Evolutionary conservation across 1,284 basidiomycete species (phyloP).

Genomic region (Marasmius oreades): DNA sequence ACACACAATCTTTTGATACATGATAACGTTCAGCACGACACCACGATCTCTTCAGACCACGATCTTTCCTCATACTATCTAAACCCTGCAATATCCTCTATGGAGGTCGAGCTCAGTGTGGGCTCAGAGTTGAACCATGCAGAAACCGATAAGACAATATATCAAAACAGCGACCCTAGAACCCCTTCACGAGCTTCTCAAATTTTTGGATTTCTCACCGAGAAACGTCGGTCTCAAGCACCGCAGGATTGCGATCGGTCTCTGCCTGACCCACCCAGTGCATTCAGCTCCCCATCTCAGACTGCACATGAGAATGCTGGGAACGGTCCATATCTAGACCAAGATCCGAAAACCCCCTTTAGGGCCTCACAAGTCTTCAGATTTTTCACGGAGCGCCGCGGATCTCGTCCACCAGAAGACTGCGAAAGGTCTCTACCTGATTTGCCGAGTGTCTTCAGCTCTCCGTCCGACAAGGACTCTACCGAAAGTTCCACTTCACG

Average conservation of each 20-base stretch:
- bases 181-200: slow-evolving; percentile 46
- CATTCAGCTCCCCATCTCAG: slow-evolving; percentile 30
- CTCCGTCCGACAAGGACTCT: slow-evolving; percentile 20
- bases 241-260: slow-evolving; percentile 31
- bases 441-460: slow-evolving; percentile 34
- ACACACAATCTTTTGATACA: slow-evolving; percentile 19
- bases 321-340: slow-evolving; percentile 26
- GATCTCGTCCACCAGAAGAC: slow-evolving; percentile 28
- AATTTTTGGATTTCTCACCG: slow-evolving; percentile 62
- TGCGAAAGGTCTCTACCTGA: slow-evolving; percentile 34
- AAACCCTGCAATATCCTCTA: slow-evolving; percentile 59
- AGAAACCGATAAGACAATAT: slow-evolving; percentile 13
- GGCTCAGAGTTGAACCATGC: slow-evolving; percentile 24
- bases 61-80: slow-evolving; percentile 38
- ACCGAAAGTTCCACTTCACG: slow-evolving; percentile 19
- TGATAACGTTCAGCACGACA: slow-evolving; percentile 21
- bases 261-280: slow-evolving; percentile 34
- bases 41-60: slow-evolving; percentile 37
- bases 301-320: neutral
- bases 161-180: slow-evolving; percentile 9
- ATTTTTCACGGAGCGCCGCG: slow-evolving; percentile 51
- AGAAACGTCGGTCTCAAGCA: slow-evolving; percentile 33
- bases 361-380: slow-evolving; percentile 67
- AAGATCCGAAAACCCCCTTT: slow-evolving; percentile 47
- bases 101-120: slow-evolving; percentile 67